Evolutionary conservation across 1,139 yeast genomes (phyloP).

Genomic region (Kodamaea arcana): DNA sequence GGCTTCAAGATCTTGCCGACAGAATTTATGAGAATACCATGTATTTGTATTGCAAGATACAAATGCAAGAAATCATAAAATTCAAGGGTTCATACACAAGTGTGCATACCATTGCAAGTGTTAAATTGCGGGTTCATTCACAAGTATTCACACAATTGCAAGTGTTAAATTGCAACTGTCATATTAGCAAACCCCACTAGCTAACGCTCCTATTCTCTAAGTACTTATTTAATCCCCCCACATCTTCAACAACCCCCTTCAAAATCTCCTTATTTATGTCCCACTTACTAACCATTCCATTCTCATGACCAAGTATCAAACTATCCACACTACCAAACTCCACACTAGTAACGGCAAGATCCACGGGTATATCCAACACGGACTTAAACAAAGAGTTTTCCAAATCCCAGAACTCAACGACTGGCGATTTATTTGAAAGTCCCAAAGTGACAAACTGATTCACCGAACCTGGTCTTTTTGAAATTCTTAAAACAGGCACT

Average conservation of each 20-base stretch:
- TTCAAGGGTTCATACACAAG: no score
- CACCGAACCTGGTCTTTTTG: slow-evolving; percentile 38
- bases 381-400: slow-evolving; percentile 36
- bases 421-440: slow-evolving; percentile 20
- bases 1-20: no score
- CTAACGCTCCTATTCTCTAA: no score
- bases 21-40: no score
- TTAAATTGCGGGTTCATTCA: no score
- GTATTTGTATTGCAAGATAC: no score
- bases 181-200: no score
- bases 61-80: no score
- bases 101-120: no score
- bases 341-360: slow-evolving; percentile 13
- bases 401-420: slow-evolving; percentile 59
- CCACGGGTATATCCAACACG: slow-evolving; percentile 19
- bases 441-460: slow-evolving; percentile 50
- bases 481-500: slow-evolving; percentile 39
- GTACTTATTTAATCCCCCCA: not conserved
- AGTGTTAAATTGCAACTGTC: no score
- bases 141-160: no score
- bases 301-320: slow-evolving; percentile 23
- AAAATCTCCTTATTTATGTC: slow-evolving; percentile 16
- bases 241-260: not conserved
- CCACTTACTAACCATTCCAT: slow-evolving; percentile 23
- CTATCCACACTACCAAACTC: slow-evolving; percentile 20